These are phyloP conservation scores for Myriosclerotinia duriaeana DNA, from an alignment of 2,329 filamentous ascomycete genomes.

Conservation along the genomic window DNA sequence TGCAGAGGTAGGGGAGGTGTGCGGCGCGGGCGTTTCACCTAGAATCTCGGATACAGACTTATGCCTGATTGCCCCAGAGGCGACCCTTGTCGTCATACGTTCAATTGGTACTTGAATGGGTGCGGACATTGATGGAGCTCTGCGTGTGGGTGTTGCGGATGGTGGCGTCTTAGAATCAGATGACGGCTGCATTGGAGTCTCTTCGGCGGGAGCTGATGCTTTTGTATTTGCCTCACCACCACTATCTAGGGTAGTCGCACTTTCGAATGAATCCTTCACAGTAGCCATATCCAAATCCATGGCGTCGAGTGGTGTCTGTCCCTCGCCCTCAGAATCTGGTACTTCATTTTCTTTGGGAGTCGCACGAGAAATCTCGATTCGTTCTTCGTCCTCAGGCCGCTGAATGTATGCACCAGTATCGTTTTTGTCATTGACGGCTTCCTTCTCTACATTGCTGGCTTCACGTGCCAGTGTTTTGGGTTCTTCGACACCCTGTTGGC, in stretches of 20 bases:
- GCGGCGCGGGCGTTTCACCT: slow-evolving; percentile 54
- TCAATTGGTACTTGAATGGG: slow-evolving; percentile 43
- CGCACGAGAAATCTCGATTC: slow-evolving; percentile 22
- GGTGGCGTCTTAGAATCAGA: slow-evolving; percentile 27
- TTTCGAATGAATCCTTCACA: slow-evolving; percentile 37
- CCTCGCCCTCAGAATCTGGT: slow-evolving; percentile 36
- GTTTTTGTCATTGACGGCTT: not conserved
- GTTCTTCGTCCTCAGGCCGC: slow-evolving; percentile 21
- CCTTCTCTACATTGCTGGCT: slow-evolving; percentile 15
- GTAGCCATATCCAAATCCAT: slow-evolving; percentile 37
- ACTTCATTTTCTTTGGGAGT: slow-evolving; percentile 30
- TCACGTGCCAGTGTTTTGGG: slow-evolving; percentile 1
- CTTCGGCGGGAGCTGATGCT: not conserved
- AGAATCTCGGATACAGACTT: slow-evolving; percentile 74
- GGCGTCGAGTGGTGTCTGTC: slow-evolving; percentile 31
- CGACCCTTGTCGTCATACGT: slow-evolving; percentile 67
- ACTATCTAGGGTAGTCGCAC: slow-evolving; percentile 26
- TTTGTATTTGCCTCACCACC: slow-evolving; percentile 2
- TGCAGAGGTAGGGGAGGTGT: slow-evolving; percentile 31
- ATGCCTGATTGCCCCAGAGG: slow-evolving; percentile 67
- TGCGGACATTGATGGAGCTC: slow-evolving; percentile 31
- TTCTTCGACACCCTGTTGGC: slow-evolving; percentile 15
- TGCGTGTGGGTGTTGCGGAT: slow-evolving; percentile 28
- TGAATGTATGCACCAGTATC: not conserved
- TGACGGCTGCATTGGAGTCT: slow-evolving; percentile 12